A percentile compares a stretch with the other conserved stretches of the same genome.
Evolutionary conservation across 331 rosid genomes (phyloP).

Genomic region (Malus hybrid): DNA sequence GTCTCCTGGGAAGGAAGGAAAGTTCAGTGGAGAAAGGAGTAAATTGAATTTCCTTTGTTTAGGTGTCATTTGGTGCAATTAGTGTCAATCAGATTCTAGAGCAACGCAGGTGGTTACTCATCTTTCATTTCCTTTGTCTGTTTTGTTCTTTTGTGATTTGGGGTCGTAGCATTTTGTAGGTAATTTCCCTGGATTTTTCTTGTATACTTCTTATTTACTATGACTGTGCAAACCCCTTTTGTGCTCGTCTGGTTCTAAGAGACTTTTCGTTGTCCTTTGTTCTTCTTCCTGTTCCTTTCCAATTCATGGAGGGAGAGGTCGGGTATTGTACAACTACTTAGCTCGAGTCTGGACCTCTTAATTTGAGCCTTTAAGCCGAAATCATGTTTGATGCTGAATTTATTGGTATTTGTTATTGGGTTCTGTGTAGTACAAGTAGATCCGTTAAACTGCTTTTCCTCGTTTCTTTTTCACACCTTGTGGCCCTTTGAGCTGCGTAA

Average conservation of each 20-base stretch:
- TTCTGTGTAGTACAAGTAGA: background rate
- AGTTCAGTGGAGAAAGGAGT: background rate
- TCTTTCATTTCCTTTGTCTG: background rate
- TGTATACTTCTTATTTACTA: background rate
- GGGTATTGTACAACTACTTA: no score
- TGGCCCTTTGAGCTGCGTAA: background rate
- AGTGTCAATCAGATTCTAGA: background rate
- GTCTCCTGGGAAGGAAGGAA: background rate
- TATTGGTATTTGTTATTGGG: background rate
- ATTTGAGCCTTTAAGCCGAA: background rate
- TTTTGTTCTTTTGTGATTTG: background rate
- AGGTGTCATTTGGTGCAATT: background rate
- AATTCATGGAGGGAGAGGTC: no score
- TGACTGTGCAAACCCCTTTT: background rate
- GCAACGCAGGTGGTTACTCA: background rate
- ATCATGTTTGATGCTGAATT: background rate
- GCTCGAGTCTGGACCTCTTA: no score
- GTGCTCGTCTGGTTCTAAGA: background rate
- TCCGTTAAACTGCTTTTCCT: background rate
- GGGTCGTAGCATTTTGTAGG: background rate
- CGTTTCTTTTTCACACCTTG: background rate
- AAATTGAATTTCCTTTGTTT: background rate
- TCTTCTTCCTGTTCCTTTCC: background rate
- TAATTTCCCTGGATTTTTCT: background rate
- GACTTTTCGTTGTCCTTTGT: background rate